phyloP scores from a whole-genome alignment of 1,284 basidiomycete genomes.

The Trametes polyzona region DNA sequence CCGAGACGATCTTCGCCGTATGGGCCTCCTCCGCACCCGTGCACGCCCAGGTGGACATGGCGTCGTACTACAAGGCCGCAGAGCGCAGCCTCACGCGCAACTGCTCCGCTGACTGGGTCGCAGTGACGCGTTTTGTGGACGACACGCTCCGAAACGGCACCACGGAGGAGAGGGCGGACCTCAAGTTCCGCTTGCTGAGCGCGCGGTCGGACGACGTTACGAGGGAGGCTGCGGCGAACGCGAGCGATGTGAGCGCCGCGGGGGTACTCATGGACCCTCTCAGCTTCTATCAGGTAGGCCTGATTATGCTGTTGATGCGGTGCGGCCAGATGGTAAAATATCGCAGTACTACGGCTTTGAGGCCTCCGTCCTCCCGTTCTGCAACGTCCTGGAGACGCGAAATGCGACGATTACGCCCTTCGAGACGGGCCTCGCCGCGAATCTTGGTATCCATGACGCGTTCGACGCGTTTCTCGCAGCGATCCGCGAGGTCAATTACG shows the following conservation, averaged over 20 bases:
- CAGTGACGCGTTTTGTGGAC: slow-evolving; percentile 51
- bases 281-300: slow-evolving; percentile 50
- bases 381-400: slow-evolving; percentile 49
- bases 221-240: slow-evolving; percentile 36
- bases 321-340: not conserved
- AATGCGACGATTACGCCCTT: slow-evolving; percentile 44
- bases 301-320: not conserved
- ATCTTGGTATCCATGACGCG: slow-evolving; percentile 39
- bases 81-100: slow-evolving; percentile 54
- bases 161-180: slow-evolving; percentile 36
- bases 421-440: slow-evolving; percentile 43
- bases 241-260: slow-evolving; percentile 46
- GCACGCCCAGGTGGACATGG: slow-evolving; percentile 53
- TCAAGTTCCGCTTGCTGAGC: slow-evolving; percentile 48
- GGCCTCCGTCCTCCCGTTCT: slow-evolving; percentile 49
- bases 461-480: slow-evolving; percentile 47
- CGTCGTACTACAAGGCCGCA: slow-evolving; percentile 53
- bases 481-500: slow-evolving; percentile 49
- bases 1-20: slow-evolving; percentile 47
- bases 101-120: slow-evolving; percentile 56
- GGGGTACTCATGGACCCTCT: slow-evolving; percentile 52
- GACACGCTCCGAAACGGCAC: slow-evolving; percentile 41
- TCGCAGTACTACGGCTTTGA: slow-evolving; percentile 50
- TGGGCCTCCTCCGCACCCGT: slow-evolving; percentile 57
- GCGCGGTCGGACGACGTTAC: slow-evolving; percentile 45